Percentiles rank a stretch among this genome's conserved stretches.
Conservation (phyloP, 2,329 filamentous ascomycete species). For the Endocalyx cinctus region DNA sequence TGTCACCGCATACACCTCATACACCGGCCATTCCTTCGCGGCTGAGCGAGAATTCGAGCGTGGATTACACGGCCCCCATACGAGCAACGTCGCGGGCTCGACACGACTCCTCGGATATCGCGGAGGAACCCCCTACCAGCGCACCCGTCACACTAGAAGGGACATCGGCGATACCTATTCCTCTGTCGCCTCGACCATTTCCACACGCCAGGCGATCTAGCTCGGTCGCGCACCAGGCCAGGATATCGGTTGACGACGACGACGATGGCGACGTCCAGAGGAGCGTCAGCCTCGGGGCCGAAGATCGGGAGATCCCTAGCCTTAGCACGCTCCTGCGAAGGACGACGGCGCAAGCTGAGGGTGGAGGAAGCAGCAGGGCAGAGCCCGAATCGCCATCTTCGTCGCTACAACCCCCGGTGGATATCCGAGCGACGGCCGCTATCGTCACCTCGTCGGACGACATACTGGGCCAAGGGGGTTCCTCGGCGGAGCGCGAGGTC, state of each 20-base stretch:
- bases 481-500: conserved; percentile 36
- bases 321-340: conserved; percentile 60
- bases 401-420: conserved; percentile 37
- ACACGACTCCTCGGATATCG: conserved; percentile 19
- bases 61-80: conserved; percentile 50
- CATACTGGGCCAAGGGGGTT: conserved; percentile 36
- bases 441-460: conserved; percentile 33
- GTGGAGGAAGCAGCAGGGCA: conserved; percentile 36
- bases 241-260: conserved; percentile 49
- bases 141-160: conserved; percentile 42
- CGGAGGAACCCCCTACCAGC: conserved; percentile 32
- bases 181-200: conserved; percentile 60
- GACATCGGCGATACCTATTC: conserved; percentile 68
- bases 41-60: conserved; percentile 85
- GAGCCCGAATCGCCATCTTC: conserved; percentile 29
- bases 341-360: no score
- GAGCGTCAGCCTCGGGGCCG: conserved; percentile 63
- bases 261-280: conserved; percentile 60
- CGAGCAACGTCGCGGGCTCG: conserved; percentile 21
- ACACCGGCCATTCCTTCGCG: conserved; percentile 90
- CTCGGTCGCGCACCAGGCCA: conserved; percentile 62
- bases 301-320: conserved; percentile 60
- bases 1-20: conserved; percentile 86
- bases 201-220: conserved; percentile 59
- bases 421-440: no score